Evolutionary conservation across 257 asterid species (phyloP).

Genomic region (Ajuga chamaepitys): DNA sequence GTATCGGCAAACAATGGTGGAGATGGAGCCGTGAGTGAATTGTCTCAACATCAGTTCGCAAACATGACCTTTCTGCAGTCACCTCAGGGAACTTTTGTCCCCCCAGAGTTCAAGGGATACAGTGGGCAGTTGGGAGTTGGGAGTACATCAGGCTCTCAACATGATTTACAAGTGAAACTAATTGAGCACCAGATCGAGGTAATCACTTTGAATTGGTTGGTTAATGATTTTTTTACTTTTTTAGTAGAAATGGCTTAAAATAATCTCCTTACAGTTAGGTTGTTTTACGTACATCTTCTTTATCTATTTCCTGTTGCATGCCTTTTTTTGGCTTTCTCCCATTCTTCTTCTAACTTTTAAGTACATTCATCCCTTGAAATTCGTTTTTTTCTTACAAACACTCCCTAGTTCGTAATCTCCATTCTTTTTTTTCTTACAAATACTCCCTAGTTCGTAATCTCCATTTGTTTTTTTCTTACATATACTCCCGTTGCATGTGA

Average conservation of each 20-base stretch:
- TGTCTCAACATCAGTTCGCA: slow-evolving; percentile 25
- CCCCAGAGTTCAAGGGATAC: slow-evolving; percentile 22
- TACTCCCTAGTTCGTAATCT: no score
- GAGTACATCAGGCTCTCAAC: slow-evolving; percentile 29
- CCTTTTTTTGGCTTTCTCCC: no score
- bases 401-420: no score
- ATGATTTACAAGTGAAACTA: slow-evolving; percentile 44
- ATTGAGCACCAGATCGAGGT: slow-evolving; percentile 81
- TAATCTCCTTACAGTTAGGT: no score
- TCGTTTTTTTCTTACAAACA: no score
- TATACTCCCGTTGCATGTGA: no score
- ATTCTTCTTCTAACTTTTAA: no score
- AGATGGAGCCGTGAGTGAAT: slow-evolving; percentile 27
- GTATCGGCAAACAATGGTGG: slow-evolving; percentile 19
- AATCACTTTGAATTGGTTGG: not conserved
- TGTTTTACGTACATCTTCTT: no score
- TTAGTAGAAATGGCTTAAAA: not conserved
- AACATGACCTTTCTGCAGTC: slow-evolving; percentile 28
- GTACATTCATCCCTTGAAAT: no score
- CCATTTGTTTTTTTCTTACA: no score
- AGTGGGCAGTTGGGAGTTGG: slow-evolving; percentile 23
- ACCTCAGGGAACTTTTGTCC: slow-evolving; percentile 25
- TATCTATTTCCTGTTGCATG: not conserved
- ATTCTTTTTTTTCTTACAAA: no score
- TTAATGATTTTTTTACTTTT: not conserved